Evolutionary conservation across 305 asterid species (phyloP), one percentile per base, ranked within the genome.

Genomic region (Rubia balearica): DNA sequence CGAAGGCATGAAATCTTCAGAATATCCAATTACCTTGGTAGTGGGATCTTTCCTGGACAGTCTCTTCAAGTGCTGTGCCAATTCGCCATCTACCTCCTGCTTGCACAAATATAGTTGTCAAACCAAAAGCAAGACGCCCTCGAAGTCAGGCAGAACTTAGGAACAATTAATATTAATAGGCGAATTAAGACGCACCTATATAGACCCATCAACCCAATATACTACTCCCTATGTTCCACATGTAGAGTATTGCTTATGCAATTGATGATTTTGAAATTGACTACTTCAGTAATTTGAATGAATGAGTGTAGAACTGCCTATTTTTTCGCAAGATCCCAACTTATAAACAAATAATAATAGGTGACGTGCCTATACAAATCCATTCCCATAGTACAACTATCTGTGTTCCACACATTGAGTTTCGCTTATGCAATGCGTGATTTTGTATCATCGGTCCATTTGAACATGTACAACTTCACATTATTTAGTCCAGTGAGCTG

Each of bases 1-100:
- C 40, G 16, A 14, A 5, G 17, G 40, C 21, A 30, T 1, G 62
- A 21, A 24, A 61, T 51, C 68, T 24, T 61, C 27, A 56, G 8
- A 48, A n/a, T n/a, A 46, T 30, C 43, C 57, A 70, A 65, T 69
- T 81, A 94, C 99, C 94, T 94, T 94, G 65, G 99, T 94, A 68
- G 85, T 91, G 36, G 97, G 90, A 79, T 94, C 99, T 84, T 91
- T 94, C 41, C 99, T 90, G 0, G 99, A 81, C 78, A 94, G 93
- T 79, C 98, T 86, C 83, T 88, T 94, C 87, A 94, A 77, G 81
- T 94, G 99, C 73, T 82, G 89, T 24, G 94, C 92, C 74, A 91
- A 76, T 84, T 91, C 97, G 65, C 89, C 88, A 72, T 91, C 99
- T 75, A 94, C 69, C 70, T 91, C 99, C 95, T 85, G 82, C 73